These are phyloP conservation scores for Hortaea sp. DNA, from an alignment of 2,329 filamentous ascomycete species.

Conservation along the genomic window DNA sequence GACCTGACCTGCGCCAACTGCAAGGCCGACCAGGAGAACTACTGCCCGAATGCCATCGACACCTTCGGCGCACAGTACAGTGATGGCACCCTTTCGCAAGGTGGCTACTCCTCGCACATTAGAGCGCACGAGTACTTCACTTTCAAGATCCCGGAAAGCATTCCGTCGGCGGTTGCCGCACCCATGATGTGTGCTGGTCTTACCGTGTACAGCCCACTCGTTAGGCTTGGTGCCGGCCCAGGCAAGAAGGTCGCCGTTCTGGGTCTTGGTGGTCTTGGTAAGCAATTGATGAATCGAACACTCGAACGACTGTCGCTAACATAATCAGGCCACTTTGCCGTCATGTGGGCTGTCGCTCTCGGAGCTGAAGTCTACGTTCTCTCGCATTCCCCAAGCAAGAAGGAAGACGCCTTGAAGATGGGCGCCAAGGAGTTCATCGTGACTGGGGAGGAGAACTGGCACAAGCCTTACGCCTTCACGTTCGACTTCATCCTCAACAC, in stretches of 20 bases:
- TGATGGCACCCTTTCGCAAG: slow-evolving; percentile 54
- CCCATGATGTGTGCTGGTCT: slow-evolving; percentile 54
- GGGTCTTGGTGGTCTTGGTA: slow-evolving; percentile 46
- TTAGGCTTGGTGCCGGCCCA: slow-evolving; percentile 62
- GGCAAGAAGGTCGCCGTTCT: slow-evolving; percentile 72
- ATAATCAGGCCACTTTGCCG: slow-evolving; percentile 32
- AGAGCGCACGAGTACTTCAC: slow-evolving; percentile 67
- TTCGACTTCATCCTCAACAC: slow-evolving; percentile 73
- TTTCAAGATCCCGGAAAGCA: slow-evolving; percentile 65
- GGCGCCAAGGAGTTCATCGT: slow-evolving; percentile 52
- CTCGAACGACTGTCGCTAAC: neutral
- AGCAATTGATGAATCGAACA: slow-evolving; percentile 7
- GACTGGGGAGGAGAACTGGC: slow-evolving; percentile 49
- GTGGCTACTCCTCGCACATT: slow-evolving; percentile 58
- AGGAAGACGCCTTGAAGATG: slow-evolving; percentile 49
- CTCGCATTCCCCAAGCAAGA: slow-evolving; percentile 50
- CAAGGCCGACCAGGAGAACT: slow-evolving; percentile 44
- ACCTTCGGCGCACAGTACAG: slow-evolving; percentile 41
- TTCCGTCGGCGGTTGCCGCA: slow-evolving; percentile 52
- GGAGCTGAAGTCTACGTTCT: slow-evolving; percentile 54
- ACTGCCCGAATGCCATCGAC: slow-evolving; percentile 41
- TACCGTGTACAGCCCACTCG: slow-evolving; percentile 68
- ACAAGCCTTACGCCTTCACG: slow-evolving; percentile 44
- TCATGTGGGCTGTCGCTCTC: slow-evolving; percentile 41
- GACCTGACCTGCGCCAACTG: slow-evolving; percentile 41